A percentile compares a stretch with the other conserved stretches of the same genome.
These are phyloP conservation scores for Glaciozyma martinii DNA, from an alignment of 768 basidiomycete species.

Conservation along the genomic window DNA sequence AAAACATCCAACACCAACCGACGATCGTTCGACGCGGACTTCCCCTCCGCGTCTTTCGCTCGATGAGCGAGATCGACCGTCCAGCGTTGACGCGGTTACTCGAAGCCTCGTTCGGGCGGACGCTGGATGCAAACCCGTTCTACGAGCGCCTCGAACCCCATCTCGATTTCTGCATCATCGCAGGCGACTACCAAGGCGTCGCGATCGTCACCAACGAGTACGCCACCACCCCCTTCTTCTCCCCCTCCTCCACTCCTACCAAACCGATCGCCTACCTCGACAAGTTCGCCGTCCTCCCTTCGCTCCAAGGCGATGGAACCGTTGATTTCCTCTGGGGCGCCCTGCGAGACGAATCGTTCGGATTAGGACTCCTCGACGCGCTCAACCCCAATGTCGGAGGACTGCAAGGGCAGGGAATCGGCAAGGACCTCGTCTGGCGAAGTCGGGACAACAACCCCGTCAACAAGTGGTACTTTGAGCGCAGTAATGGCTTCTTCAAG, in stretches of 20 bases:
- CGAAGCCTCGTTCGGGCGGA: slow-evolving; percentile 74
- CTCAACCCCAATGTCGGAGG: slow-evolving; percentile 88
- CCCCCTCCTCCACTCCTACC: not conserved
- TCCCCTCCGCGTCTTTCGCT: slow-evolving; percentile 71
- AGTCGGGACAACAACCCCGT: slow-evolving; percentile 86
- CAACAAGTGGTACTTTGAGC: slow-evolving; percentile 99
- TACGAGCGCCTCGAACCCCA: slow-evolving; percentile 64
- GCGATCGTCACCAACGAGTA: slow-evolving; percentile 73
- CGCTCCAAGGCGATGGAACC: slow-evolving; percentile 93
- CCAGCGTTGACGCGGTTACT: slow-evolving; percentile 67
- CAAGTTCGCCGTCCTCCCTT: slow-evolving; percentile 94
- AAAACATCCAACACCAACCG: slow-evolving; percentile 81
- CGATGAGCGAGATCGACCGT: slow-evolving; percentile 53
- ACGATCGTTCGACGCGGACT: slow-evolving; percentile 83
- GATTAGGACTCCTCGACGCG: slow-evolving; percentile 83
- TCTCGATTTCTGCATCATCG: slow-evolving; percentile 85
- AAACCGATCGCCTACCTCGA: slow-evolving; percentile 79
- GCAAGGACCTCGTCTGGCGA: slow-evolving; percentile 93
- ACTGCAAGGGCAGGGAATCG: slow-evolving; percentile 75
- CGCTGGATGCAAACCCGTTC: slow-evolving; percentile 62
- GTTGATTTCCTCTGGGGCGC: slow-evolving; percentile 99
- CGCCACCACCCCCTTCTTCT: slow-evolving; percentile 42
- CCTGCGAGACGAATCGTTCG: slow-evolving; percentile 94
- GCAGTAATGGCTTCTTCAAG: slow-evolving; percentile 79
- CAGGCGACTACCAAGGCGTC: slow-evolving; percentile 90